phyloP scores from a whole-genome alignment of 192 early-diverging fungal genomes.

The Backusella tarrabulga region DNA sequence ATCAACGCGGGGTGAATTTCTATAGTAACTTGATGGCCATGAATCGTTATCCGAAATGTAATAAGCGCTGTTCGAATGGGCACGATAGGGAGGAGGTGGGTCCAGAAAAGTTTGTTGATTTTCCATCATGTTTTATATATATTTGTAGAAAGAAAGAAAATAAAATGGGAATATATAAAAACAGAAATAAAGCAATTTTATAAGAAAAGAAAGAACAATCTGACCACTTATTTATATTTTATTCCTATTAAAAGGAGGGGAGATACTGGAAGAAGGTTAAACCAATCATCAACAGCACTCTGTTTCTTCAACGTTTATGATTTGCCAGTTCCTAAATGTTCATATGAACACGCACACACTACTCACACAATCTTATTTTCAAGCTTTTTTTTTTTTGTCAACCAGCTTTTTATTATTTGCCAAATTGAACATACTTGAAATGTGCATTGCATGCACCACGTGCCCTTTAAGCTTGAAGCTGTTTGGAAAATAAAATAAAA shows the following conservation, averaged over 20 bases:
- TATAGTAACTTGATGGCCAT: constrained; percentile 13
- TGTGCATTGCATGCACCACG: background rate
- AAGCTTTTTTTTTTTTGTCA: background rate
- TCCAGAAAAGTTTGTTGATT: background rate
- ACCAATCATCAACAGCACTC: background rate
- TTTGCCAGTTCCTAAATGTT: background rate
- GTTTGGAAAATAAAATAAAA: constrained; percentile 1
- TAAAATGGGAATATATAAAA: background rate
- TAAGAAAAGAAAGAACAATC: background rate
- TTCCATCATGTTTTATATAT: background rate
- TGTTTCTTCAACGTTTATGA: background rate
- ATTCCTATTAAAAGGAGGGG: background rate
- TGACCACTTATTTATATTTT: background rate
- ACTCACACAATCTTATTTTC: background rate
- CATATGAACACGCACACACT: background rate
- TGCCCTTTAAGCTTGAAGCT: background rate
- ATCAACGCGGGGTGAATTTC: constrained; percentile 2
- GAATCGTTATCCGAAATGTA: background rate
- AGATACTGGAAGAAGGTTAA: background rate
- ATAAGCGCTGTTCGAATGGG: background rate
- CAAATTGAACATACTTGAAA: background rate
- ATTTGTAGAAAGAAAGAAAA: background rate
- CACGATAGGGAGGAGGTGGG: constrained; percentile 5
- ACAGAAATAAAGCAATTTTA: background rate
- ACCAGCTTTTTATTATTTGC: background rate